phyloP scores from a whole-genome alignment of 495 filamentous ascomycete genomes.

The Hypoxylon subgilvum region DNA sequence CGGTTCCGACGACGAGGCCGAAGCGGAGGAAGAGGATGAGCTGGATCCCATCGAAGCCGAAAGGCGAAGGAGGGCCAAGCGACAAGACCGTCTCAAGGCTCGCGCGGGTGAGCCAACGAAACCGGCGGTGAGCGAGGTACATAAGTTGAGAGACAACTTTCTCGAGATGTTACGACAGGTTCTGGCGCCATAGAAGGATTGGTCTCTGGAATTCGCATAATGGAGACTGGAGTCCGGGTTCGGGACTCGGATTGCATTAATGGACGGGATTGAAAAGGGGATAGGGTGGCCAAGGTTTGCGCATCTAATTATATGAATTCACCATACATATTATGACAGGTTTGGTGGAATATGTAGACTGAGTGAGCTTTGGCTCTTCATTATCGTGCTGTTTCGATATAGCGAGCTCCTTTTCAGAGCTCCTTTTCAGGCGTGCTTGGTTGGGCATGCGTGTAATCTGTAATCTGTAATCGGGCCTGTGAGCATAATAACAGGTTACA shows the following conservation, averaged over 20 bases:
- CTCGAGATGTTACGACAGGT: conserved; percentile 83
- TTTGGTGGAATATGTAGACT: too few relatives aligned
- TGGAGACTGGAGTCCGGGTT: conserved; percentile 2
- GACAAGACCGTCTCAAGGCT: conserved; percentile 77
- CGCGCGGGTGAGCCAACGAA: conserved; percentile 90
- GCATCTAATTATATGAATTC: too few relatives aligned
- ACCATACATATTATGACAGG: too few relatives aligned
- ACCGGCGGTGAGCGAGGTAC: conserved; percentile 76
- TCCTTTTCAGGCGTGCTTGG: too few relatives aligned
- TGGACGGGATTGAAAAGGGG: too few relatives aligned
- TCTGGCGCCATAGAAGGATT: conserved; percentile 67
- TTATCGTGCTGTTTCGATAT: too few relatives aligned
- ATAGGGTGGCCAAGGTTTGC: too few relatives aligned
- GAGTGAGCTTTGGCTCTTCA: too few relatives aligned
- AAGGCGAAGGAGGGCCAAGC: conserved; percentile 72
- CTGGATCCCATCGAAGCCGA: conserved; percentile 87
- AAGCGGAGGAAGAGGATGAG: conserved; percentile 77
- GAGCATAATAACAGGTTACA: too few relatives aligned
- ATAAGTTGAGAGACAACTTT: conserved; percentile 79
- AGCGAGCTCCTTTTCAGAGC: too few relatives aligned
- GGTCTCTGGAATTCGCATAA: neutral
- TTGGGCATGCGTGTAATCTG: too few relatives aligned
- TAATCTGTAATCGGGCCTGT: too few relatives aligned
- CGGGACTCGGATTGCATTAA: conserved; percentile 7
- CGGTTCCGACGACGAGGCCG: conserved; percentile 70